A percentile compares a stretch with the other conserved stretches of the same genome.
phyloP scores from a whole-genome alignment of 768 basidiomycete species.

The Boletus subparvulus region DNA sequence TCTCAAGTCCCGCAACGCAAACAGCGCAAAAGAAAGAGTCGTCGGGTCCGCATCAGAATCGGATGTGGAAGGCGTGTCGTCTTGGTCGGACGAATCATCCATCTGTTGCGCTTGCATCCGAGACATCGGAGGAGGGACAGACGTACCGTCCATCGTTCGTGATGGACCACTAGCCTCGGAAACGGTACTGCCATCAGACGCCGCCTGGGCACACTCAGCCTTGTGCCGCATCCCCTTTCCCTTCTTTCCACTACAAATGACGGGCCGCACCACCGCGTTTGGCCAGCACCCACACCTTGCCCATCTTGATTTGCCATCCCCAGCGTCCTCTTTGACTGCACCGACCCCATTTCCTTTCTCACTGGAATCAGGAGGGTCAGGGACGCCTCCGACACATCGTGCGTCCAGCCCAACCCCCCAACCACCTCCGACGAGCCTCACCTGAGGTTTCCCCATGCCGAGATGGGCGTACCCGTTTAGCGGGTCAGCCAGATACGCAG shows the following conservation, averaged over 20 bases:
- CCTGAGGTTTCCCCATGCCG: conserved; percentile 82
- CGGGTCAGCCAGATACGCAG: conserved; percentile 72
- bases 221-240: conserved; percentile 16
- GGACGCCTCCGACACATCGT: conserved; percentile 58
- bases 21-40: conserved; percentile 71
- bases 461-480: conserved; percentile 84
- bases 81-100: conserved; percentile 20
- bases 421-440: conserved; percentile 76
- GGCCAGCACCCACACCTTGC: conserved; percentile 55
- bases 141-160: conserved; percentile 10
- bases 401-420: conserved; percentile 80
- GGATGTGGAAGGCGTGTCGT: conserved; percentile 10
- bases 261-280: conserved; percentile 46
- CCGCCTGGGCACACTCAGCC: conserved; percentile 15
- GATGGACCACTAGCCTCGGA: not conserved
- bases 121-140: conserved; percentile 7
- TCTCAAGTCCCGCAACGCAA: conserved; percentile 72
- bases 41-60: conserved; percentile 32
- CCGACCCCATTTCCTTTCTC: not conserved
- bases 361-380: conserved; percentile 22
- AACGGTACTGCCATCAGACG: not conserved
- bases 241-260: conserved; percentile 36
- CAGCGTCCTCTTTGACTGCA: conserved; percentile 38
- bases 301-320: conserved; percentile 49
- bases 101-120: conserved; percentile 10